phyloP scores from a whole-genome alignment of 129 eudicot species.

The Ambrosia trifida region DNA sequence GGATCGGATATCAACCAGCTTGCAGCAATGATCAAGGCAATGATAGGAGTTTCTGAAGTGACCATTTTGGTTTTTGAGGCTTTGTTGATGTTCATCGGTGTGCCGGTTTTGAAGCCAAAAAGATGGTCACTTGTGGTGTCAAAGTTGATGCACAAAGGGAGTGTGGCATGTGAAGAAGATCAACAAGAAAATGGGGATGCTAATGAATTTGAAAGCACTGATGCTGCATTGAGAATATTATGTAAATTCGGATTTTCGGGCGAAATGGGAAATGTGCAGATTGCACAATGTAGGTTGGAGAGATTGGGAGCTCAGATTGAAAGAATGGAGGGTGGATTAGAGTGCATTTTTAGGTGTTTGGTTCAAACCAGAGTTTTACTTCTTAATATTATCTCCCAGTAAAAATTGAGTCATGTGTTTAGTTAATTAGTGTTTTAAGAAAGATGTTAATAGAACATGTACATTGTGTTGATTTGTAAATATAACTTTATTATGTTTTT shows the following conservation, averaged over 20 bases:
- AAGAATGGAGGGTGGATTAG: conserved; percentile 30
- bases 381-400: conserved; percentile 35
- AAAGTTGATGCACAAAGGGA: conserved; percentile 36
- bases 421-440: neutral
- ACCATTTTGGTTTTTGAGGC: conserved; percentile 38
- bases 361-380: conserved; percentile 34
- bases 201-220: conserved; percentile 26
- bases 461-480: no score
- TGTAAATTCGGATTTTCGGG: conserved; percentile 3
- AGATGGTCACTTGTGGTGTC: conserved; percentile 38
- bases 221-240: conserved; percentile 19
- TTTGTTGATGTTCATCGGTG: conserved; percentile 23
- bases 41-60: conserved; percentile 35
- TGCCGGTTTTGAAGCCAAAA: conserved; percentile 30
- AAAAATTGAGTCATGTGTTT: neutral
- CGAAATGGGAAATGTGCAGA: conserved; percentile 17
- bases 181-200: conserved; percentile 23
- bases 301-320: conserved; percentile 25
- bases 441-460: neutral
- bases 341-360: conserved; percentile 32
- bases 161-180: conserved; percentile 28
- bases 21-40: conserved; percentile 24
- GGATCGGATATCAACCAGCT: conserved; percentile 27
- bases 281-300: conserved; percentile 25
- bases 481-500: no score